phyloP scores from a whole-genome alignment of 768 basidiomycete species.

The Tricholoma sp. region DNA sequence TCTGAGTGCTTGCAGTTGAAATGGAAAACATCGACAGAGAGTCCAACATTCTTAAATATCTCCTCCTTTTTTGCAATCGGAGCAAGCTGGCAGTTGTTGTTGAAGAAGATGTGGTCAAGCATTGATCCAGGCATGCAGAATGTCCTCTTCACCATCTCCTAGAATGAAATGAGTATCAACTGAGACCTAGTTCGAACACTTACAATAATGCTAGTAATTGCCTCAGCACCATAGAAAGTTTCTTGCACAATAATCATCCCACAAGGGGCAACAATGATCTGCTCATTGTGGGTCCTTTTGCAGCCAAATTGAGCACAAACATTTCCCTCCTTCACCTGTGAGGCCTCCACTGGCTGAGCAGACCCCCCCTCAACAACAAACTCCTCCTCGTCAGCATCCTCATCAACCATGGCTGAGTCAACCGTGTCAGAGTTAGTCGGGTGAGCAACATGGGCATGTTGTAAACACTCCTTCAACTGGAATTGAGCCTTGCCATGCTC shows the following conservation, averaged over 20 bases:
- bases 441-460: neutral
- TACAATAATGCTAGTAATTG: neutral
- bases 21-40: conserved; percentile 33
- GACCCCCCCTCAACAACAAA: neutral
- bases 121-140: conserved; percentile 3
- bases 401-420: neutral
- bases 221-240: conserved; percentile 29
- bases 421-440: neutral
- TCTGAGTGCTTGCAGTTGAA: conserved; percentile 30
- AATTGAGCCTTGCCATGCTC: too few species aligned
- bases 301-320: conserved; percentile 24
- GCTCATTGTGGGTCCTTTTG: conserved; percentile 28
- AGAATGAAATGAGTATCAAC: neutral
- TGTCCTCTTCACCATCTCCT: conserved; percentile 20
- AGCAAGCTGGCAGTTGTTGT: conserved; percentile 22
- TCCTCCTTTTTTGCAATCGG: conserved; percentile 3
- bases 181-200: neutral
- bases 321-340: conserved; percentile 12
- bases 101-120: conserved; percentile 21
- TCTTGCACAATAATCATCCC: conserved; percentile 26
- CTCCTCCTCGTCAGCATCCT: neutral
- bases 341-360: neutral
- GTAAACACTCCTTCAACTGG: conserved; percentile 9
- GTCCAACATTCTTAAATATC: conserved; percentile 15
- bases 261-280: conserved; percentile 27